Conservation (phyloP, 2,329 filamentous ascomycete genomes). For the Tolypocladium paradoxum region DNA sequence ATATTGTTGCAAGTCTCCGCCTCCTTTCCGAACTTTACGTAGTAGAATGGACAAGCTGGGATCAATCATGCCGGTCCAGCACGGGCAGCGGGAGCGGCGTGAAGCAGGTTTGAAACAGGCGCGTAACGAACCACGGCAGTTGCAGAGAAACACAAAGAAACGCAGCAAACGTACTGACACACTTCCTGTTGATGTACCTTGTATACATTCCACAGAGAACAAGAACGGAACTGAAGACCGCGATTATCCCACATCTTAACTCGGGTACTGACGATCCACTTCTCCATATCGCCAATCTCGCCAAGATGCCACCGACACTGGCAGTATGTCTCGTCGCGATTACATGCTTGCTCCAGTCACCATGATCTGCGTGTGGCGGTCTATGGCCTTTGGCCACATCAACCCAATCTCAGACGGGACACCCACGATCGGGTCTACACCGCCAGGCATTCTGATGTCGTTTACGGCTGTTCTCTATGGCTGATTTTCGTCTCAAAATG, state of each 20-base stretch:
- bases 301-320: neutral
- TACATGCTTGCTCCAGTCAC: neutral
- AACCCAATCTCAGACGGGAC: constrained; percentile 1
- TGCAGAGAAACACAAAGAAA: too few relatives aligned
- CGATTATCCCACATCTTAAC: constrained; percentile 1
- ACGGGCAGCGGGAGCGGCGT: too few relatives aligned
- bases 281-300: constrained; percentile 1
- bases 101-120: too few relatives aligned
- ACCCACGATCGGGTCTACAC: neutral
- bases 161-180: constrained; percentile 1
- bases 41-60: too few relatives aligned
- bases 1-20: too few relatives aligned
- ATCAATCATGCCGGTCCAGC: too few relatives aligned
- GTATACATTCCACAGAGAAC: constrained; percentile 5
- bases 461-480: neutral
- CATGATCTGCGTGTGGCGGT: neutral
- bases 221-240: constrained; percentile 4
- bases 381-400: constrained; percentile 1
- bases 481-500: neutral
- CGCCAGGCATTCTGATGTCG: neutral
- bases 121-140: too few relatives aligned
- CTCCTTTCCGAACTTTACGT: too few relatives aligned
- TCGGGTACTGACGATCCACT: constrained; percentile 1
- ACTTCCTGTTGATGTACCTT: constrained; percentile 4
- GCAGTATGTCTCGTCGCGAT: neutral